Evolutionary conservation across 108 stramenopile genomes (phyloP).

Genomic region (Fragilariopsis cylindrus): DNA sequence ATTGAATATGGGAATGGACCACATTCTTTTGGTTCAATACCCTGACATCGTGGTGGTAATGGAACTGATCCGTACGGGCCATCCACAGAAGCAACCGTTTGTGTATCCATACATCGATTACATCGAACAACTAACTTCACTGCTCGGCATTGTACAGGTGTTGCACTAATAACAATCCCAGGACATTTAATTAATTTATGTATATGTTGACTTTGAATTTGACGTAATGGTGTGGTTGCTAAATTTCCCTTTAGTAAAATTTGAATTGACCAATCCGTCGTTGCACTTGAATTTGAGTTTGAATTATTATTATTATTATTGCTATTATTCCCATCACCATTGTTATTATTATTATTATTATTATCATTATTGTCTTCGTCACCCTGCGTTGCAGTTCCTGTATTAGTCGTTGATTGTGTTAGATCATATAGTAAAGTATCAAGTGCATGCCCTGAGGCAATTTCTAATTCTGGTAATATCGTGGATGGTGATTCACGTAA

Average conservation of each 20-base stretch:
- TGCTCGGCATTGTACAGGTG: conserved; percentile 83
- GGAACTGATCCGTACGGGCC: conserved; percentile 60
- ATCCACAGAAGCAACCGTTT: conserved; percentile 45
- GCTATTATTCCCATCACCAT: neutral
- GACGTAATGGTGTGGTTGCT: conserved; percentile 78
- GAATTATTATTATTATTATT: conserved; percentile 10
- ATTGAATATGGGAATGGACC: conserved; percentile 87
- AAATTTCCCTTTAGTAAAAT: conserved; percentile 75
- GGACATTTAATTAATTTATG: conserved; percentile 91
- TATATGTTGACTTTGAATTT: conserved; percentile 92
- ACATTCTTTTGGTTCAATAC: conserved; percentile 66
- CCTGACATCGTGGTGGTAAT: conserved; percentile 61
- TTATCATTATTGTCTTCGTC: conserved; percentile 20
- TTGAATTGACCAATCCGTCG: conserved; percentile 62
- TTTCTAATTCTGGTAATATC: conserved; percentile 72
- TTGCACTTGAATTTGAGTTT: conserved; percentile 3
- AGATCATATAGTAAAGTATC: conserved; percentile 60
- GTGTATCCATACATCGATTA: conserved; percentile 75
- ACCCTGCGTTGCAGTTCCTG: conserved; percentile 9
- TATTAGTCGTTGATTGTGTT: neutral
- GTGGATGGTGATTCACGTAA: conserved; percentile 61
- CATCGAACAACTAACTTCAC: conserved; percentile 81
- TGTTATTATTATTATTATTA: conserved; percentile 1
- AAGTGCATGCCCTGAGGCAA: conserved; percentile 75
- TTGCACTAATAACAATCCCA: conserved; percentile 94